Conservation (phyloP, 1,139 yeast genomes). For the Blastobotrys illinoisensis region DNA sequence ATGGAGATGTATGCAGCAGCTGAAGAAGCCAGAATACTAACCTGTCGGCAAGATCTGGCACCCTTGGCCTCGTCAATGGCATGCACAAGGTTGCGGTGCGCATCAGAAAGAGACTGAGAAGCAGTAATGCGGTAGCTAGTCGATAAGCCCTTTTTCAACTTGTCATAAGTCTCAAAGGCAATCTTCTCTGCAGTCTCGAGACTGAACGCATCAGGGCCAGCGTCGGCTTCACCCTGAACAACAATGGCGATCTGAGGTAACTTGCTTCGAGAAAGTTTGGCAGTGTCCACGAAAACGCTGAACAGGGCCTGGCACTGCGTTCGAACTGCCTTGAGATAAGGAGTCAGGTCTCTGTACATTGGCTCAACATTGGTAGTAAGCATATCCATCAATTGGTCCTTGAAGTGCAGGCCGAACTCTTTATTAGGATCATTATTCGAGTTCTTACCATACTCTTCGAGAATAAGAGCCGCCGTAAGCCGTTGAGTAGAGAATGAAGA, state of each 20-base stretch:
- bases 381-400: conserved; percentile 37
- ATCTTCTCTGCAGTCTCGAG: conserved; percentile 71
- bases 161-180: conserved; percentile 58
- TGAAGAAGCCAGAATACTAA: conserved; percentile 63
- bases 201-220: conserved; percentile 91
- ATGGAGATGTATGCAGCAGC: conserved; percentile 54
- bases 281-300: conserved; percentile 68
- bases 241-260: conserved; percentile 81
- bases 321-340: conserved; percentile 77
- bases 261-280: conserved; percentile 68
- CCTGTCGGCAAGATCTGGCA: conserved; percentile 49
- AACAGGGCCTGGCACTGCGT: conserved; percentile 82
- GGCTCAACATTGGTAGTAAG: conserved; percentile 46
- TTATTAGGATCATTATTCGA: conserved; percentile 23
- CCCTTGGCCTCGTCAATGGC: conserved; percentile 68
- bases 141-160: conserved; percentile 57
- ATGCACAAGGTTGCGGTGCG: conserved; percentile 57
- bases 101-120: conserved; percentile 72
- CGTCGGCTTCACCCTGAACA: conserved; percentile 90
- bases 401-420: conserved; percentile 19
- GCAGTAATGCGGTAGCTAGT: conserved; percentile 69
- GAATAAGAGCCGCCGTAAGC: conserved; percentile 58
- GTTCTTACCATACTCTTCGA: conserved; percentile 64
- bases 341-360: conserved; percentile 78
- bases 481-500: conserved; percentile 80